A percentile compares a stretch with the other conserved stretches of the same genome.
These are phyloP conservation scores for Leishmania arabica DNA, from an alignment of 208 protist genomes.

Conservation along the genomic window DNA sequence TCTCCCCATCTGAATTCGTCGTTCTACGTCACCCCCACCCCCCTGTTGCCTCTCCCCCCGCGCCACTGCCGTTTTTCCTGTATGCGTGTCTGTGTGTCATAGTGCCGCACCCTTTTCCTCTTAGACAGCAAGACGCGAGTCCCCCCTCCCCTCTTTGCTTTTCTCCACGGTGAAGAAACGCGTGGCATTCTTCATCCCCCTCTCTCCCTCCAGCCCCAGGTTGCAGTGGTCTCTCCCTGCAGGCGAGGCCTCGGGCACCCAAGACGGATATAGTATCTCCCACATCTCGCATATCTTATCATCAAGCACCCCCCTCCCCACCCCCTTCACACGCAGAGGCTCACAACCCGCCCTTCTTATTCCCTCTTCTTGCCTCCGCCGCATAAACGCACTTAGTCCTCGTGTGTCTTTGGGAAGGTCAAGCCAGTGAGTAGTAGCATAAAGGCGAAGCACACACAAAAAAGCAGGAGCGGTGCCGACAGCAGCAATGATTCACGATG, in stretches of 20 bases:
- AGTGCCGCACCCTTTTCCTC: not conserved
- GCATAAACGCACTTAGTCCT: not conserved
- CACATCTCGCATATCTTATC: not conserved
- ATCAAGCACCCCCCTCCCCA: not conserved
- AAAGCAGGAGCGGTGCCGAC: constrained; percentile 7
- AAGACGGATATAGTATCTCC: not conserved
- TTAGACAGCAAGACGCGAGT: not conserved
- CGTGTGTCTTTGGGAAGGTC: not conserved
- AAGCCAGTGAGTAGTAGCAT: not conserved
- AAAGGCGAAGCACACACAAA: not conserved
- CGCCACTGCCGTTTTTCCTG: not conserved
- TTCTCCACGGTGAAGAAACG: not conserved
- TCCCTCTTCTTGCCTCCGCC: not conserved
- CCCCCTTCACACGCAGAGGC: not conserved
- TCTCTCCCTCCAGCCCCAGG: not conserved
- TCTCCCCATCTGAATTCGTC: not conserved
- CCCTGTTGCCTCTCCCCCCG: not conserved
- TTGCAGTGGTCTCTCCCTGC: not conserved
- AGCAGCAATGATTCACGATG: constrained; percentile 16
- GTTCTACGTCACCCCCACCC: not conserved
- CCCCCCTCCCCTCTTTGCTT: not conserved
- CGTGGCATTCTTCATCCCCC: not conserved
- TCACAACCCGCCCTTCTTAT: not conserved
- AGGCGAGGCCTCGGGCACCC: not conserved
- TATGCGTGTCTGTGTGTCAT: not conserved